Conservation (phyloP, 2,329 filamentous ascomycete genomes). For the Ophiocordyceps australis region DNA sequence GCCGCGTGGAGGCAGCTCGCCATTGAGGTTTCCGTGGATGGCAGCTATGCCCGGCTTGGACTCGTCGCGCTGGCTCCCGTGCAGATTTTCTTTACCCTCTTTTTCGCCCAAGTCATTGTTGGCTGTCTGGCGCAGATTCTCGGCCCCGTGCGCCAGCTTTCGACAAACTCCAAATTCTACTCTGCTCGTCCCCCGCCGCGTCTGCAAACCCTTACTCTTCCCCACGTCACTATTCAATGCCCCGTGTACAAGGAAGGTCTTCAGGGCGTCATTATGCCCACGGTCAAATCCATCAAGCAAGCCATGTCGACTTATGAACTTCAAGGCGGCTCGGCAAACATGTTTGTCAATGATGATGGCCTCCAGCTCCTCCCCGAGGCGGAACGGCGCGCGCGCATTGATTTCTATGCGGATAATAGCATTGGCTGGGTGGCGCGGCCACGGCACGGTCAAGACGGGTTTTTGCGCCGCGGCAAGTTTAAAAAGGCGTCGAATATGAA, state of each 20-base stretch:
- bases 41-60: conserved; percentile 40
- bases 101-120: conserved; percentile 64
- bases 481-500: conserved; percentile 62
- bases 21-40: conserved; percentile 48
- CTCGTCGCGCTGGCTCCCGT: conserved; percentile 50
- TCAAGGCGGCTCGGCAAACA: conserved; percentile 60
- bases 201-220: conserved; percentile 36
- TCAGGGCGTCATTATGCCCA: conserved; percentile 54
- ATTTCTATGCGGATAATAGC: conserved; percentile 50
- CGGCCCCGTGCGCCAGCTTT: conserved; percentile 56
- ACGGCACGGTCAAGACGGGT: conserved; percentile 43
- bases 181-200: conserved; percentile 52
- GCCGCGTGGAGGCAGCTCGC: conserved; percentile 53
- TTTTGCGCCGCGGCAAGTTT: conserved; percentile 45
- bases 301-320: conserved; percentile 63
- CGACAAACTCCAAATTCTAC: conserved; percentile 64
- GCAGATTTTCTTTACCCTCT: conserved; percentile 66
- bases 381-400: conserved; percentile 42
- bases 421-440: conserved; percentile 54
- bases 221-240: conserved; percentile 68
- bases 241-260: conserved; percentile 81
- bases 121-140: conserved; percentile 60
- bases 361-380: conserved; percentile 48
- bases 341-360: conserved; percentile 62
- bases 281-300: conserved; percentile 59